These are phyloP conservation scores for Lactarius deliciosus DNA, from an alignment of 768 basidiomycete species.

Conservation along the genomic window DNA sequence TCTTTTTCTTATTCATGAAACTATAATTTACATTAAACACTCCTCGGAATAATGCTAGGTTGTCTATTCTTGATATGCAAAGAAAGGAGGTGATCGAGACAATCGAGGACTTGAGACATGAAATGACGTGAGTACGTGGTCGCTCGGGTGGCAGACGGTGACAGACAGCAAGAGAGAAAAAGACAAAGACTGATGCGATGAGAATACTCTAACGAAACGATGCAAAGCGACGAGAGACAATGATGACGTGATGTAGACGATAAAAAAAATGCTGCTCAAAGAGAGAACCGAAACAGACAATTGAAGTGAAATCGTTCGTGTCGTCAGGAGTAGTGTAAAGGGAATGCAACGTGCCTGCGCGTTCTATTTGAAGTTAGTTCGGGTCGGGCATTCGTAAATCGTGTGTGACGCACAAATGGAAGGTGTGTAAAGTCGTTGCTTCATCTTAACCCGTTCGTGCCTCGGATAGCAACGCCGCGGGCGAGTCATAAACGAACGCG, in stretches of 20 bases:
- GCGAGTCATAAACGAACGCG: conserved; percentile 40
- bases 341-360: neutral
- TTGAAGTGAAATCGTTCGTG: conserved; percentile 9
- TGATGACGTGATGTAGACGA: neutral
- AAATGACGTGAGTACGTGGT: conserved; percentile 10
- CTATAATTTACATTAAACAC: conserved; percentile 22
- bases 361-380: neutral
- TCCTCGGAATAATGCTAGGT: neutral
- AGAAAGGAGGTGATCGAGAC: conserved; percentile 5
- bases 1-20: neutral
- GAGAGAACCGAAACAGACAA: neutral
- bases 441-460: conserved; percentile 12
- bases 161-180: neutral
- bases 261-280: neutral
- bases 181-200: neutral
- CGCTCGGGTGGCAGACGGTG: neutral
- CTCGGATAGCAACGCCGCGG: conserved; percentile 21
- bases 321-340: conserved; percentile 2
- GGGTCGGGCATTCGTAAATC: neutral
- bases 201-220: conserved; percentile 4
- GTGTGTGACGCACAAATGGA: neutral
- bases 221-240: conserved; percentile 3
- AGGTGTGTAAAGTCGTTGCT: neutral
- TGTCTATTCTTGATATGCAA: conserved; percentile 8
- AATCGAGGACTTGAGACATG: conserved; percentile 16